Conservation (phyloP, 2,329 filamentous ascomycete genomes). For the Drechslera avenae region DNA sequence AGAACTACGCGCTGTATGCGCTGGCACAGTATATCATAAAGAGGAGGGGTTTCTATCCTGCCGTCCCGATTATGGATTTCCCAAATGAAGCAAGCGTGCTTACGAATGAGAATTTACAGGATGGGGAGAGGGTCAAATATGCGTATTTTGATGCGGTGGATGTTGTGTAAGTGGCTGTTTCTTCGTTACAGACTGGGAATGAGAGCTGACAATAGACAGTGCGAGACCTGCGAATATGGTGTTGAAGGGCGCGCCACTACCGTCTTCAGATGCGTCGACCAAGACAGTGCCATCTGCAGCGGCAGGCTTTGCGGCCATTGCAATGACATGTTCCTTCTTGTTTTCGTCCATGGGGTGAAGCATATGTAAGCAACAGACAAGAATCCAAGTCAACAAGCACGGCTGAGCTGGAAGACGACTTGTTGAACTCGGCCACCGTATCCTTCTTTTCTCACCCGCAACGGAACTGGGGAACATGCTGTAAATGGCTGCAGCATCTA, state of each 20-base stretch:
- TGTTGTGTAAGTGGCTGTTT: conserved; percentile 30
- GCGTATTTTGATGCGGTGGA: conserved; percentile 38
- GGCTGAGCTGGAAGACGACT: too few species aligned
- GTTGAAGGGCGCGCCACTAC: conserved; percentile 27
- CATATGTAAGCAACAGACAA: too few species aligned
- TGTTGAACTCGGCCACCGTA: too few species aligned
- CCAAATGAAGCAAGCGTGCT: conserved; percentile 38
- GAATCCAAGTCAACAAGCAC: too few species aligned
- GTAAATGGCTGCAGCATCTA: too few species aligned
- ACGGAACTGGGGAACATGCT: too few species aligned
- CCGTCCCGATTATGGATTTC: conserved; percentile 39
- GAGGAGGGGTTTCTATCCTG: conserved; percentile 38
- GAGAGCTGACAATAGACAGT: conserved; percentile 8
- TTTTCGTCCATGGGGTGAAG: conserved; percentile 24
- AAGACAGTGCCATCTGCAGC: conserved; percentile 4
- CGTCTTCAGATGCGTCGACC: conserved; percentile 20
- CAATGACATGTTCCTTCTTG: conserved; percentile 9
- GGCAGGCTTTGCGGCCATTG: conserved; percentile 8
- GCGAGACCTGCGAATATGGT: conserved; percentile 21
- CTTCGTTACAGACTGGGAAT: background rate
- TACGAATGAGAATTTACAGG: conserved; percentile 41
- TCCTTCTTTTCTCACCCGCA: too few species aligned
- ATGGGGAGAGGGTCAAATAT: conserved; percentile 36
- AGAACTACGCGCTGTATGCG: conserved; percentile 44
- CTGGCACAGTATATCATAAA: conserved; percentile 39